These are phyloP conservation scores for Pythium aquatile DNA, from an alignment of 352 stramenopile species.

Conservation along the genomic window DNA sequence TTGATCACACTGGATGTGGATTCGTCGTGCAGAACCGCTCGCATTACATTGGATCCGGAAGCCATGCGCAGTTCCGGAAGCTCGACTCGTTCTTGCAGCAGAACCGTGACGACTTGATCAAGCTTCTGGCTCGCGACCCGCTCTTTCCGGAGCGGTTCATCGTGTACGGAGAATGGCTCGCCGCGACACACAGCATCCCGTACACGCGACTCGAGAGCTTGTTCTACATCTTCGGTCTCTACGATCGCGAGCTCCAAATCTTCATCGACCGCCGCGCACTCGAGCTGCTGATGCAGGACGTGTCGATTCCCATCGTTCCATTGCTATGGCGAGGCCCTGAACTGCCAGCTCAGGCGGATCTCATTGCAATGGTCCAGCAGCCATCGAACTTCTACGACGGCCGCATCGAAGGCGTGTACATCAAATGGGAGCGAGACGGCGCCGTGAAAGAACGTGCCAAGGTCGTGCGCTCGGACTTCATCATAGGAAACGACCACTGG, in stretches of 20 bases:
- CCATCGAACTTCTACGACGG: slow-evolving; percentile 48
- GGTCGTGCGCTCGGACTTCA: slow-evolving; percentile 64
- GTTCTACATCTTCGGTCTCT: slow-evolving; percentile 86
- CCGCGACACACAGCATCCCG: slow-evolving; percentile 76
- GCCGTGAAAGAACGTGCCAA: slow-evolving; percentile 53
- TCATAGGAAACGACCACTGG: slow-evolving; percentile 66
- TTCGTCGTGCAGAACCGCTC: slow-evolving; percentile 78
- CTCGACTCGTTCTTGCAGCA: slow-evolving; percentile 57
- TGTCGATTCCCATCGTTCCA: slow-evolving; percentile 41
- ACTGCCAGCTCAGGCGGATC: slow-evolving; percentile 30
- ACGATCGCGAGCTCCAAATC: slow-evolving; percentile 43
- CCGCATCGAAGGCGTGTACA: slow-evolving; percentile 47
- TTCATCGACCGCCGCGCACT: slow-evolving; percentile 18
- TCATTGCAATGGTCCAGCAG: slow-evolving; percentile 40
- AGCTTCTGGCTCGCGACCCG: slow-evolving; percentile 43
- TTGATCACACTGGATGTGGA: slow-evolving; percentile 41
- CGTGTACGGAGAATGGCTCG: slow-evolving; percentile 83
- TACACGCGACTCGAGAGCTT: slow-evolving; percentile 60
- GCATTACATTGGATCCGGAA: slow-evolving; percentile 57
- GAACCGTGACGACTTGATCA: slow-evolving; percentile 39
- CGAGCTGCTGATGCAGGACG: slow-evolving; percentile 22
- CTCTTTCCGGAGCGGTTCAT: slow-evolving; percentile 69
- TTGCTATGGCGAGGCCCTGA: slow-evolving; percentile 37
- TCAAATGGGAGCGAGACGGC: slow-evolving; percentile 53
- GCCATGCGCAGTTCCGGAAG: slow-evolving; percentile 62